Evolutionary conservation across 768 basidiomycete species (phyloP).

Genomic region (Chlorophyllum brunneum): DNA sequence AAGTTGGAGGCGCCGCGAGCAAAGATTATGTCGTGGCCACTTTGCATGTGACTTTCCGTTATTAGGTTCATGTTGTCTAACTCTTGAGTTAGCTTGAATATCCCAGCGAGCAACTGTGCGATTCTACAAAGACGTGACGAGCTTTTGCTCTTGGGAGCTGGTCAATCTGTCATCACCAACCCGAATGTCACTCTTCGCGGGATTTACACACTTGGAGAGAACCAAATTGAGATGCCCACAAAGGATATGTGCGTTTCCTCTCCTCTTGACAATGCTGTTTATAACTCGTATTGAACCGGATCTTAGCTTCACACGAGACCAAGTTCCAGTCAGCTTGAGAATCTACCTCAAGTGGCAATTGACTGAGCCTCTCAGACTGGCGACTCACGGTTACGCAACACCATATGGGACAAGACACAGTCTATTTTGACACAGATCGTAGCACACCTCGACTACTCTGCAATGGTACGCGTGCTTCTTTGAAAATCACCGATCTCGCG

Average conservation of each 20-base stretch:
- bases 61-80: not conserved
- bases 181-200: conserved; percentile 81
- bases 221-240: conserved; percentile 83
- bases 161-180: conserved; percentile 82
- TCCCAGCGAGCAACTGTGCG: conserved; percentile 85
- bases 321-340: conserved; percentile 80
- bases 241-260: conserved; percentile 66
- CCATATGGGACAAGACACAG: conserved; percentile 86
- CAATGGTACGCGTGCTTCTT: conserved; percentile 30
- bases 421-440: conserved; percentile 86
- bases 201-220: conserved; percentile 77
- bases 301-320: conserved; percentile 74
- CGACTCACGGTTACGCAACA: conserved; percentile 80
- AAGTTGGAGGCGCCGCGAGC: conserved; percentile 34
- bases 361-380: conserved; percentile 54
- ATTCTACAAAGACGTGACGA: conserved; percentile 81
- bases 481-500: no score
- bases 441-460: conserved; percentile 59
- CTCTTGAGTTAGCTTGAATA: conserved; percentile 54
- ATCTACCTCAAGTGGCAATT: conserved; percentile 80
- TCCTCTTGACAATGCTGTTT: not conserved
- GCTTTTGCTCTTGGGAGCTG: conserved; percentile 71
- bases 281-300: not conserved
- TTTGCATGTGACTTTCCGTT: conserved; percentile 46
- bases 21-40: conserved; percentile 76